Evolutionary conservation across 305 asterid genomes (phyloP), one percentile per base, ranked within the genome.

Genomic region (Ajuga reptans): DNA sequence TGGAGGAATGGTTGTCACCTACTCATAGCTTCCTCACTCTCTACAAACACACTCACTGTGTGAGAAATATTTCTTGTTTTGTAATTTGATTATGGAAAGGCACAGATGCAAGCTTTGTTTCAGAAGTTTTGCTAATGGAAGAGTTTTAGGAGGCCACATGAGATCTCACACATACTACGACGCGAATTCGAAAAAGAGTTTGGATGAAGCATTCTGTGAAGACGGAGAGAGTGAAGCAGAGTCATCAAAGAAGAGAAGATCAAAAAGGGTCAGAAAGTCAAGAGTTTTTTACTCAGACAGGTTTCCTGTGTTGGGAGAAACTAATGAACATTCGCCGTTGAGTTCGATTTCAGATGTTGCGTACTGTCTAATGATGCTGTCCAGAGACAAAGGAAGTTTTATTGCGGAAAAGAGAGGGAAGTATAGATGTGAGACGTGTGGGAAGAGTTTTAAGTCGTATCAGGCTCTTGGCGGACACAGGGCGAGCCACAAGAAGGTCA

Each of bases 401-500:
- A n/a, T n/a, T n/a, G n/a, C n/a, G n/a, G n/a, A n/a, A 24, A 71
- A 68, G 5, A 71, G 80, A 68, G 90, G 88, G 2, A 84, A 79
- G 73, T 89, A 86, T 64, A 88, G 69, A 71, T 92, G 98, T 59
- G 95, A 83, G 75, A 83, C 87, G 2, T 92, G 98, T 74, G 68
- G 79, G 37, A 92, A 72, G 81, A 49, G 73, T 15, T 92, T 92
- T 27, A 74, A 78, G 72, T 92, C 98, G 4, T 88, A 92, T 75
- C 98, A 92, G 64, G 96, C 96, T 7, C 83, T 92, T 11, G 98
- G 98, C 1, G 96, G 98, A 0, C 98, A 92, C 51, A 83, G 84
- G 80, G 92, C 96, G 10, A 92, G 90, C 77, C 96, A 89, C 86
- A 85, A 82, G 83, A 87, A 84, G 79, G 37, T 73, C 42, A 84